These are phyloP conservation scores for Metschnikowia hibisci DNA, from an alignment of 805 yeast genomes.

Conservation along the genomic window DNA sequence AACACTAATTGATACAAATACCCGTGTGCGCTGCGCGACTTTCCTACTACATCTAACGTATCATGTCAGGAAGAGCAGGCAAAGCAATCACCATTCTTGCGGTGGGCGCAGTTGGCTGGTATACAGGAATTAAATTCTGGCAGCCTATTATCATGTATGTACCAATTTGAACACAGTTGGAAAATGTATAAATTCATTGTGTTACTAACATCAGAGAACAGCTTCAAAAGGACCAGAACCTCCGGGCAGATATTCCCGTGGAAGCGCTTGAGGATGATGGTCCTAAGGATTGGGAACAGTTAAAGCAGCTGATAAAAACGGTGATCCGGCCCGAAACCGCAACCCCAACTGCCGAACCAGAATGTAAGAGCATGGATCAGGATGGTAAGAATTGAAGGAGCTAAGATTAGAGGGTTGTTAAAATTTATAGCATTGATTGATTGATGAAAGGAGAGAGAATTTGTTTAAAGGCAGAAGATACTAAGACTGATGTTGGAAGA, in stretches of 20 bases:
- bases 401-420: too few species aligned
- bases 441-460: too few species aligned
- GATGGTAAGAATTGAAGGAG: too few species aligned
- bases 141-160: constrained; percentile 68
- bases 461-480: too few species aligned
- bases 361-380: neutral
- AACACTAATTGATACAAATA: too few species aligned
- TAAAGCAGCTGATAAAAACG: constrained; percentile 29
- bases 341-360: neutral
- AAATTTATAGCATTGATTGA: too few species aligned
- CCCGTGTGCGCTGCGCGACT: neutral
- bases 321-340: constrained; percentile 29
- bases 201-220: constrained; percentile 44
- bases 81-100: constrained; percentile 23
- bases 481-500: too few species aligned
- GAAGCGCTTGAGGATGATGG: constrained; percentile 39
- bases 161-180: neutral
- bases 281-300: constrained; percentile 38
- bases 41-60: neutral
- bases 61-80: constrained; percentile 23
- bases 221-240: constrained; percentile 59
- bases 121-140: constrained; percentile 61
- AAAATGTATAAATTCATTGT: too few species aligned
- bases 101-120: constrained; percentile 35
- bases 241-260: constrained; percentile 56